Conservation (phyloP, 1,284 basidiomycete species). For the Cutaneotrichosporon cutaneum region DNA sequence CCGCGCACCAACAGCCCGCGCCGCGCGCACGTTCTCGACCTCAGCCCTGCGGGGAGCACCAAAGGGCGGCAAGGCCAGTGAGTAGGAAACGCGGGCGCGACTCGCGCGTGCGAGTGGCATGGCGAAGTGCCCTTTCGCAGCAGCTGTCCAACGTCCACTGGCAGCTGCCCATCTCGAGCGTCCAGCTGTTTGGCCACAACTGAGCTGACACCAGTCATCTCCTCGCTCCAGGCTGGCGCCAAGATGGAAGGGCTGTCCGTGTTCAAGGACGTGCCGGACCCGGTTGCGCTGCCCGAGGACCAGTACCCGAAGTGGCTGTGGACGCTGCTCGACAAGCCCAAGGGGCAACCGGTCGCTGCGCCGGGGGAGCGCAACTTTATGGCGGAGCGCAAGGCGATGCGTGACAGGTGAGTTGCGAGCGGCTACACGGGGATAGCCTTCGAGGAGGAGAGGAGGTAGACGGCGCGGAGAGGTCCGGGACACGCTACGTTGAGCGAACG, state of each 20-base stretch:
- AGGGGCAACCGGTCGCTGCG: conserved; percentile 19
- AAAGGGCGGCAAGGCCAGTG: conserved; percentile 5
- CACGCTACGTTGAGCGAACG: too few species aligned
- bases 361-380: conserved; percentile 39
- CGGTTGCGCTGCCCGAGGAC: conserved; percentile 75
- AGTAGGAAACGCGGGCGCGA: background rate
- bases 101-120: too few species aligned
- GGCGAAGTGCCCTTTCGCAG: too few species aligned
- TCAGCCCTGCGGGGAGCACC: background rate
- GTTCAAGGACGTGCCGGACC: conserved; percentile 75
- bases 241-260: conserved; percentile 74
- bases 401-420: conserved; percentile 41
- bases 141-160: too few species aligned
- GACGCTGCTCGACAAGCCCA: conserved; percentile 60
- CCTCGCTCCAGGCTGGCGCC: conserved; percentile 66
- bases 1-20: conserved; percentile 3
- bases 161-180: too few species aligned
- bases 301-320: conserved; percentile 90
- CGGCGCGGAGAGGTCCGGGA: too few species aligned
- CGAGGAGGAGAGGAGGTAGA: too few species aligned
- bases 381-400: conserved; percentile 45
- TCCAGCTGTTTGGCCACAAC: too few species aligned
- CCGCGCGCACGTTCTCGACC: conserved; percentile 10
- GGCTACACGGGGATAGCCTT: too few species aligned
- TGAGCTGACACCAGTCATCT: conserved; percentile 29